Percentiles rank a stretch among this genome's conserved stretches.
Evolutionary conservation across 2,329 filamentous ascomycete species (phyloP).

Genomic region (Alternaria metachromatica): DNA sequence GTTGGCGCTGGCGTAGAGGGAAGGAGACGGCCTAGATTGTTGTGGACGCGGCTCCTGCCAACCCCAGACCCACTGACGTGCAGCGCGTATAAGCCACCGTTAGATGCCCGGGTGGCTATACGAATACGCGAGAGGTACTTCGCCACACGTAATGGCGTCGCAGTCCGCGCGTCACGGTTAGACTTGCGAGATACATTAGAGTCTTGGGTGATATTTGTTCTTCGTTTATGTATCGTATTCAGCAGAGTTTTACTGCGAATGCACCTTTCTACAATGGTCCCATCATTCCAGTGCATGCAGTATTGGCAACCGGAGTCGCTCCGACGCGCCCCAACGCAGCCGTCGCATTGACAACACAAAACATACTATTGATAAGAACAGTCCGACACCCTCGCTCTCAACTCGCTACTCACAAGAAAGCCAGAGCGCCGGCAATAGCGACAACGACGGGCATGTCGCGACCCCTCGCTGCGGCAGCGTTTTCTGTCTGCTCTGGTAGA

Average conservation of each 20-base stretch:
- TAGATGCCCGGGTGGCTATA: not conserved
- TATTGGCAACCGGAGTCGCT: not conserved
- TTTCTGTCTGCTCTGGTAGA: constrained; percentile 15
- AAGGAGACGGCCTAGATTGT: constrained; percentile 8
- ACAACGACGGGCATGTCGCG: constrained; percentile 19
- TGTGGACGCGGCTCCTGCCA: constrained; percentile 3
- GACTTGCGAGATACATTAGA: not conserved
- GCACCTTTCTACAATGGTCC: not conserved
- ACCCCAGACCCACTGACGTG: constrained; percentile 14
- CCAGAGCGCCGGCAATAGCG: constrained; percentile 32
- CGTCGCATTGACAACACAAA: not conserved
- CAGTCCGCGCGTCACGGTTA: not conserved
- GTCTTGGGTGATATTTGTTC: not conserved
- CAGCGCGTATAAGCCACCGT: constrained; percentile 7
- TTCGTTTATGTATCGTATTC: not conserved
- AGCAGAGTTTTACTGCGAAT: not conserved
- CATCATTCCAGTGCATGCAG: not conserved
- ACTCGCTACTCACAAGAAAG: constrained; percentile 23
- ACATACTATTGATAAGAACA: not conserved
- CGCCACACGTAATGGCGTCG: not conserved
- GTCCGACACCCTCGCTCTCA: not conserved
- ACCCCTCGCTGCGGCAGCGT: constrained; percentile 26
- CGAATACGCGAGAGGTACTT: constrained; percentile 4
- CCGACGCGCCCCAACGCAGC: not conserved
- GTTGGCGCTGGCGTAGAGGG: constrained; percentile 3